These are phyloP conservation scores for Pseudogymnoascus verrucosus DNA, from an alignment of 2,329 filamentous ascomycete genomes.

Conservation along the genomic window DNA sequence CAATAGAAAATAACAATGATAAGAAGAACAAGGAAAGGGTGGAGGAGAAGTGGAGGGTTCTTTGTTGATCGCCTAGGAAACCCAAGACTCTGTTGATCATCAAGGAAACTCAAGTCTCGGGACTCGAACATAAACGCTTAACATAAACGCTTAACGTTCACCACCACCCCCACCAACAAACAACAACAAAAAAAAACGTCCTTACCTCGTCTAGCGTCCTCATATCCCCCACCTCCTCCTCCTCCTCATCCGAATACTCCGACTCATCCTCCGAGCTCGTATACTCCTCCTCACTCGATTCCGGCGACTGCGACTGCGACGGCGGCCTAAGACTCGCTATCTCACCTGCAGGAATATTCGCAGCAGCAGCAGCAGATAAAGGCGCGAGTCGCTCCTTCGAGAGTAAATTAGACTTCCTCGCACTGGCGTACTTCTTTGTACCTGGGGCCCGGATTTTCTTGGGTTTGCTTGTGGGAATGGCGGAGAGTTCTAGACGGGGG, in stretches of 20 bases:
- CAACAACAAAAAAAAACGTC: not conserved
- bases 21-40: not conserved
- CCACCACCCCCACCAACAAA: not conserved
- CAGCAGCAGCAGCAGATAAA: not conserved
- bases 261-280: slow-evolving; percentile 27
- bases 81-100: too few species aligned
- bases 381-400: not conserved
- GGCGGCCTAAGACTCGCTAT: not conserved
- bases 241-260: slow-evolving; percentile 21
- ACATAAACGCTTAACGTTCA: too few species aligned
- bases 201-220: slow-evolving; percentile 23
- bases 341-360: not conserved
- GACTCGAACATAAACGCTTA: not conserved
- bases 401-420: not conserved
- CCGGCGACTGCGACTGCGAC: slow-evolving; percentile 21
- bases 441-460: not conserved
- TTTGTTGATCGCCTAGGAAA: not conserved
- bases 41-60: too few species aligned
- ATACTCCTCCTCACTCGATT: slow-evolving; percentile 26
- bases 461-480: not conserved
- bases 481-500: not conserved
- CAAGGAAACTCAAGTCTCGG: not conserved
- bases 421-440: not conserved
- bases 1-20: not conserved
- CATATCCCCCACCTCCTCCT: slow-evolving; percentile 25